Percentiles rank a stretch among this genome's conserved stretches.
Evolutionary conservation across 352 stramenopile genomes (phyloP).

Genomic region (Phytopythium cucurbitacearum): DNA sequence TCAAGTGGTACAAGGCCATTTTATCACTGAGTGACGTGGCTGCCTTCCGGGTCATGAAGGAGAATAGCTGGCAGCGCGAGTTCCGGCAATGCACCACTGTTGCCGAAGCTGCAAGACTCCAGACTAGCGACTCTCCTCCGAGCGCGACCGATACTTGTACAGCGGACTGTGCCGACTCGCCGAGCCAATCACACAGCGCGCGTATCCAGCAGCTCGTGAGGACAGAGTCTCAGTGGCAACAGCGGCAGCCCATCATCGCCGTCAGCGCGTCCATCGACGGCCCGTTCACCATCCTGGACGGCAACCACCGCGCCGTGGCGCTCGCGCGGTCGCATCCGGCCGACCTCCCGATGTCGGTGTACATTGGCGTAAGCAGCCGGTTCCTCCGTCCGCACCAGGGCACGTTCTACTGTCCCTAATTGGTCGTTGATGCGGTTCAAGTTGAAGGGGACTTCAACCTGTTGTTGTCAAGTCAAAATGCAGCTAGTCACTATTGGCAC

Average conservation of each 20-base stretch:
- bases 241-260: slow-evolving; percentile 16
- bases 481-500: neutral
- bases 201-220: neutral
- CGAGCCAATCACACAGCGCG: neutral
- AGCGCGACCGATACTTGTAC: neutral
- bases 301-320: slow-evolving; percentile 29
- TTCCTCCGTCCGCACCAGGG: slow-evolving; percentile 14
- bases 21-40: slow-evolving; percentile 12
- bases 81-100: slow-evolving; percentile 21
- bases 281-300: slow-evolving; percentile 33
- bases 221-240: neutral
- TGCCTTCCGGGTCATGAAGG: slow-evolving; percentile 23
- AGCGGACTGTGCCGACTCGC: no score
- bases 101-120: slow-evolving; percentile 4
- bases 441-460: neutral
- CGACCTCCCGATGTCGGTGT: slow-evolving; percentile 16
- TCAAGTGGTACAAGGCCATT: slow-evolving; percentile 20
- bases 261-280: slow-evolving; percentile 16
- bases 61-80: slow-evolving; percentile 19
- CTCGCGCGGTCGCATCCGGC: slow-evolving; percentile 11
- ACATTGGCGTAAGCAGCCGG: slow-evolving; percentile 19
- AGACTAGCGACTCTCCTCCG: neutral
- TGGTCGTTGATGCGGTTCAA: neutral
- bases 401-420: slow-evolving; percentile 19
- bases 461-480: neutral